Evolutionary conservation across 2,329 filamentous ascomycete genomes (phyloP).

Genomic region (Gnomoniopsis sp.): DNA sequence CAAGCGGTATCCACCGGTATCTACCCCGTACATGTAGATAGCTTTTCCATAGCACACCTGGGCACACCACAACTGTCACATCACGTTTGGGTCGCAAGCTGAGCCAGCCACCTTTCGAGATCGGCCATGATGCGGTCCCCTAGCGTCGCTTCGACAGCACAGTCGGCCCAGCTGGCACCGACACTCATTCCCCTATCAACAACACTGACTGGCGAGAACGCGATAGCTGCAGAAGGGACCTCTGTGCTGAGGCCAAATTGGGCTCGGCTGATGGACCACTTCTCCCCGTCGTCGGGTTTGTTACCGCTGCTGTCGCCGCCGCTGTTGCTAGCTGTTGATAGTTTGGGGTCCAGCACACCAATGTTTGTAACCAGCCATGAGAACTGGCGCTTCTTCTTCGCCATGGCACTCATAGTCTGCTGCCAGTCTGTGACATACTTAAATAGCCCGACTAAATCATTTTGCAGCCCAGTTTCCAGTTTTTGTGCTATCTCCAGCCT

Average conservation of each 20-base stretch:
- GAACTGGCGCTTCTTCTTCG: conserved; percentile 26
- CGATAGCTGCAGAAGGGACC: conserved; percentile 27
- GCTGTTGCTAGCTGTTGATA: background rate
- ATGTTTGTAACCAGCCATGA: conserved; percentile 34
- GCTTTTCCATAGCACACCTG: too few species aligned
- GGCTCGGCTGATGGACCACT: conserved; percentile 26
- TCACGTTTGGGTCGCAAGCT: conserved; percentile 9
- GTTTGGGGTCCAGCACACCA: conserved; percentile 29
- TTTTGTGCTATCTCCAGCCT: conserved; percentile 26
- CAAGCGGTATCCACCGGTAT: too few species aligned
- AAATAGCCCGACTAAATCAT: conserved; percentile 31
- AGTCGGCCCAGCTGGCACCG: conserved; percentile 13
- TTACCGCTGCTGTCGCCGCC: background rate
- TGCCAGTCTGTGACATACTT: conserved; percentile 33
- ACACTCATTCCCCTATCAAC: conserved; percentile 18
- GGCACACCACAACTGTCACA: background rate
- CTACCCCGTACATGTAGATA: too few species aligned
- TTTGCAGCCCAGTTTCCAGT: conserved; percentile 25
- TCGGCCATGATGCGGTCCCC: conserved; percentile 14
- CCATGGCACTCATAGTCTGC: conserved; percentile 25
- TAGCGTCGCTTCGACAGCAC: conserved; percentile 6
- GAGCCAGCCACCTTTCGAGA: conserved; percentile 12
- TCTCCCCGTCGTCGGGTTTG: conserved; percentile 6
- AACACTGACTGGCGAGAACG: conserved; percentile 25
- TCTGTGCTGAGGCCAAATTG: conserved; percentile 29